Conservation (phyloP, 2,329 filamentous ascomycete species). For the Hypoxylon sp. region DNA sequence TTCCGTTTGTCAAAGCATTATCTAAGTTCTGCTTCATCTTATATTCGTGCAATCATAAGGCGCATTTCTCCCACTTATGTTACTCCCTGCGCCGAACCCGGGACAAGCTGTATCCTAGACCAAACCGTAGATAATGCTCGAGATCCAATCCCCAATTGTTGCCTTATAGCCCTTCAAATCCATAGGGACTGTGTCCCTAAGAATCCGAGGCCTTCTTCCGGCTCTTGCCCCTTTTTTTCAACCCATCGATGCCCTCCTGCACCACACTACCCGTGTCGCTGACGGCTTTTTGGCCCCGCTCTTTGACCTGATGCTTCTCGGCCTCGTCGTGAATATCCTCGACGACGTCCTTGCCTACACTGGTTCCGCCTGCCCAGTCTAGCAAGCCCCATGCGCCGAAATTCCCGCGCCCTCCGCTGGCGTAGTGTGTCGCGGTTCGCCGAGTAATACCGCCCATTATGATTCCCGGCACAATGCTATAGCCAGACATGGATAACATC, state of each 20-base stretch:
- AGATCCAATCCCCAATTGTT: background rate
- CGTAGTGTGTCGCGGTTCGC: constrained; percentile 68
- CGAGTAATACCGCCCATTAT: constrained; percentile 66
- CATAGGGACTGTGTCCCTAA: background rate
- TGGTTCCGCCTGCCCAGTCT: constrained; percentile 73
- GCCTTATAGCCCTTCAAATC: background rate
- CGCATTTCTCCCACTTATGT: background rate
- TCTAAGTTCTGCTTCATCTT: background rate
- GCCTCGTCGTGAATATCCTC: constrained; percentile 69
- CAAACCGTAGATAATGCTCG: constrained; percentile 8
- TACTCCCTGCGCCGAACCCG: constrained; percentile 23
- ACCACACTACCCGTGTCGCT: constrained; percentile 54
- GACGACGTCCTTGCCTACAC: constrained; percentile 66
- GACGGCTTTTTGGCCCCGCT: constrained; percentile 55
- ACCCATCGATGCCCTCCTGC: constrained; percentile 55
- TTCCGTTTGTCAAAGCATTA: background rate
- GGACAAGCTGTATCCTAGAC: constrained; percentile 8
- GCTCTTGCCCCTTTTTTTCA: constrained; percentile 52
- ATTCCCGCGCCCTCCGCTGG: constrained; percentile 69
- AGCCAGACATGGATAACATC: constrained; percentile 76
- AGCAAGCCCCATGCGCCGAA: constrained; percentile 74
- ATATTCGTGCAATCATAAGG: constrained; percentile 12
- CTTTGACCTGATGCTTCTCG: constrained; percentile 67
- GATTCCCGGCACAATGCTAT: constrained; percentile 70
- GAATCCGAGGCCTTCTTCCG: constrained; percentile 45